Evolutionary conservation across 768 basidiomycete genomes (phyloP).

Genomic region (Boletus reticuloceps): DNA sequence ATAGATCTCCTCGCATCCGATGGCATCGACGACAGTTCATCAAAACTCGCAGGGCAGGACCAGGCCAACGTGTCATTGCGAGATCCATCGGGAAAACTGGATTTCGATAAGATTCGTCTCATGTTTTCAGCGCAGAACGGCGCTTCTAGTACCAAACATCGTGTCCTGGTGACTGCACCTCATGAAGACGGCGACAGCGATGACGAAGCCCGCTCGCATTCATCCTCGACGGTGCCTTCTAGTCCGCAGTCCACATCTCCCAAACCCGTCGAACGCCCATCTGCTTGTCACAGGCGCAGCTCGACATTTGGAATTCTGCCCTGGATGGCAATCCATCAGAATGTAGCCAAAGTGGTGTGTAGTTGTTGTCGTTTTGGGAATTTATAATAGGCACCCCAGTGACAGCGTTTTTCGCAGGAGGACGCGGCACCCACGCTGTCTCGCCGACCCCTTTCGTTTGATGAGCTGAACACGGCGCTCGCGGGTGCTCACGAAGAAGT

Average conservation of each 20-base stretch:
- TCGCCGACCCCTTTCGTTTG: constrained; percentile 20
- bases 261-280: neutral
- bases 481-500: constrained; percentile 25
- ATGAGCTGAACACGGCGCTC: constrained; percentile 25
- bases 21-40: constrained; percentile 15
- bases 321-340: constrained; percentile 11
- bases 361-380: neutral
- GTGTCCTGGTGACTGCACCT: neutral
- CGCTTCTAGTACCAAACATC: neutral
- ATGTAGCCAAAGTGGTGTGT: constrained; percentile 8
- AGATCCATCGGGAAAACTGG: constrained; percentile 30
- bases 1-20: constrained; percentile 32
- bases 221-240: constrained; percentile 7
- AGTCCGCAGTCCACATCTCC: constrained; percentile 18
- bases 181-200: constrained; percentile 16
- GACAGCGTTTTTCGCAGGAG: constrained; percentile 9
- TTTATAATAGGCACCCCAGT: neutral
- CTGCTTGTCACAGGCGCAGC: constrained; percentile 17
- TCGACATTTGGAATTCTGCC: constrained; percentile 24
- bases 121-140: constrained; percentile 24
- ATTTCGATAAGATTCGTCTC: constrained; percentile 29
- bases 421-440: neutral
- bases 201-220: constrained; percentile 12
- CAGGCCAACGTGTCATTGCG: constrained; percentile 14
- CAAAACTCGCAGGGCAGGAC: neutral